Base-by-base conservation (phyloP, 192 early-diverging fungal genomes). In the Tieghemiomyces parasiticus region DNA sequence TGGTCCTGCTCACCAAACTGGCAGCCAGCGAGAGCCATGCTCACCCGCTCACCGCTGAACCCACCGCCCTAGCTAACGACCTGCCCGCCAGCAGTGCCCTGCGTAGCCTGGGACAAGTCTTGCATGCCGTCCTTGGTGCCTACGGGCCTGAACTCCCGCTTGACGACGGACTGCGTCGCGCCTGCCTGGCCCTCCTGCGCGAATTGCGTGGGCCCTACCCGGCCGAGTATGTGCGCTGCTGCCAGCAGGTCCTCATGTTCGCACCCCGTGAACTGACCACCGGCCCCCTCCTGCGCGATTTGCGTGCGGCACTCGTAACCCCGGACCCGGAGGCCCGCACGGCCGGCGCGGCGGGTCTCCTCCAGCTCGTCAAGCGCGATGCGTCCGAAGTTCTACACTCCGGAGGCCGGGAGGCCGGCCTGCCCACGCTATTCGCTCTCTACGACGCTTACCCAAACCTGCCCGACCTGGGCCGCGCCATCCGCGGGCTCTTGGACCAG, bases 201-300 rank as follows among this genome's bases (percentile, higher is more conserved):
- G 84, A 90, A 61, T 67, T 99, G 50, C 82, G 81, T 26, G n/a
- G n/a, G n/a, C n/a, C n/a, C n/a, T 75, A 84, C 61, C 87, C 92
- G 28, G 81, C 87, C 30, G 86, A 91, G 67, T 88, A 88, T 9
- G 86, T 93, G 55, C 76, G 86, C 16, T 93, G 91, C 61, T 81
- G 83, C 25, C 89, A 91, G 63, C 85, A 93, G 53, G 81, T 93
- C 46, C 86, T 92, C 58, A 79, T 93, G 79, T 92, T 93, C 79
- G 85, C 88, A 2, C 89, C 85, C 8, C 76, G 83, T 58, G 60
- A 84, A 60, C 71, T 93, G 1, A 79, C 90, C 47, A 73, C 84
- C 49, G 68, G 71, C 0, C 66, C 68, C 9, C 54, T 93, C 8
- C 77, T 91, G 1, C 87, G 83, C 8, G 87, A 85, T 64, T 67